Evolutionary conservation across 371 early-diverging fungal genomes (phyloP).

Genomic region (Mortierella sp.): DNA sequence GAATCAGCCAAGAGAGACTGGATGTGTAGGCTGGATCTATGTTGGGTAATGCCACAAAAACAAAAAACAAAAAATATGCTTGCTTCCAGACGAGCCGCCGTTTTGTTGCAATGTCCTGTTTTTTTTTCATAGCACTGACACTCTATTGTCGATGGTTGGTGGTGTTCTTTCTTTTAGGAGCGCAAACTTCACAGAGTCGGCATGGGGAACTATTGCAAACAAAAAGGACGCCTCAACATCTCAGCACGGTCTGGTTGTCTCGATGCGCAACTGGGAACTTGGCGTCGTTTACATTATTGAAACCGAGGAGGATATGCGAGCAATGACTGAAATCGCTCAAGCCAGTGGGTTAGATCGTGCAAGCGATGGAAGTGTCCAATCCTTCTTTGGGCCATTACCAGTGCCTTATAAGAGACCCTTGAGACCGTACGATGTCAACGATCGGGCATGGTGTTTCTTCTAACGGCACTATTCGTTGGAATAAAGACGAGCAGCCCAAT

Average conservation of each 20-base stretch:
- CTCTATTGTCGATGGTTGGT: neutral
- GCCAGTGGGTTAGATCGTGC: conserved; percentile 5
- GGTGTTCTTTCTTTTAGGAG: conserved; percentile 10
- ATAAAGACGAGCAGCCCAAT: neutral
- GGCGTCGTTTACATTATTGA: conserved; percentile 36
- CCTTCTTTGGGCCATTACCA: conserved; percentile 46
- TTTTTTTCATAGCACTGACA: neutral
- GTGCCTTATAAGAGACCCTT: conserved; percentile 36
- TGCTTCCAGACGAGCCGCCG: too few relatives aligned
- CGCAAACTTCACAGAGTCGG: conserved; percentile 49
- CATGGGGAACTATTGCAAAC: conserved; percentile 29
- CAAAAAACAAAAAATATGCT: too few relatives aligned
- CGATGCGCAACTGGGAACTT: conserved; percentile 47
- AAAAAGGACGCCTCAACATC: neutral
- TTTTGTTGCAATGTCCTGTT: too few relatives aligned
- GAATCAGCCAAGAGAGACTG: neutral
- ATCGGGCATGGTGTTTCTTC: conserved; percentile 46
- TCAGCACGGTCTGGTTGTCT: conserved; percentile 8
- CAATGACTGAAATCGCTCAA: neutral
- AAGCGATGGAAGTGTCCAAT: conserved; percentile 7
- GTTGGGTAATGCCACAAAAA: conserved; percentile 26
- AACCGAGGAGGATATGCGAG: conserved; percentile 32
- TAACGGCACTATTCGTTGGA: conserved; percentile 14
- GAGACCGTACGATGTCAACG: conserved; percentile 18
- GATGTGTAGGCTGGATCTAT: conserved; percentile 40